Evolutionary conservation across 164 flowering plant genomes (phyloP), one percentile per base, ranked within the genome.

Genomic region (Dillenia turbinata): DNA sequence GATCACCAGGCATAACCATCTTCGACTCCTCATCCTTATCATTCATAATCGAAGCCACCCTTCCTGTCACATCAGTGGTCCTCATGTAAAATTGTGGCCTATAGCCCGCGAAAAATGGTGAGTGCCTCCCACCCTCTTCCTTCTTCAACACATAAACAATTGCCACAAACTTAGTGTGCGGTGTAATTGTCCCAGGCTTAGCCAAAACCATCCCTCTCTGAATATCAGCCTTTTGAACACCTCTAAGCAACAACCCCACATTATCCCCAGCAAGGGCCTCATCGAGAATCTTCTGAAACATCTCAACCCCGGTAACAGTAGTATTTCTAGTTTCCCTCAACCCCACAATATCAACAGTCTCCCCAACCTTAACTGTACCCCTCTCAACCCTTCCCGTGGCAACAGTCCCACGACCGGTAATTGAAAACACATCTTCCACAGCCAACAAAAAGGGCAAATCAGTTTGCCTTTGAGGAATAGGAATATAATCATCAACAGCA

Each of bases 1-100:
- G 68, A 44, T 75, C 78, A 8, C 78, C 75, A 8, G 78, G 78
- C 78, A 75, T 75, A 4, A 75, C 78, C 75, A 71, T 75, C 71
- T 71, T 75, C 5, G 73, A 71, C 46, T 75, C 78, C 67, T 75
- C 78, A 44, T 75, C 78, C 69, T 66, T 75, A n/a, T 71, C 78
- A 17, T 75, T 76, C 79, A 76, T 76, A 48, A 76, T 76, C 2
- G 72, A 54, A 11, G 68, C 56, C 10, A 75, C 78, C 58, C 52
- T 65, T 0, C 78, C 78, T 9, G 78, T 75, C 14, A 71, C 78
- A 75, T 75, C 78, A 9, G 79, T 76, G 40, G 76, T 76, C 49
- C 79, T 72, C 79, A 76, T 76, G 53, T 69, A 76, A 59, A 76
- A 72, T 51, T 76, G 79, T 9, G 79, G 79, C 24, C 68, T 51